Evolutionary conservation across 2,329 filamentous ascomycete species (phyloP).

Genomic region (Fonsecaea pedrosoi): DNA sequence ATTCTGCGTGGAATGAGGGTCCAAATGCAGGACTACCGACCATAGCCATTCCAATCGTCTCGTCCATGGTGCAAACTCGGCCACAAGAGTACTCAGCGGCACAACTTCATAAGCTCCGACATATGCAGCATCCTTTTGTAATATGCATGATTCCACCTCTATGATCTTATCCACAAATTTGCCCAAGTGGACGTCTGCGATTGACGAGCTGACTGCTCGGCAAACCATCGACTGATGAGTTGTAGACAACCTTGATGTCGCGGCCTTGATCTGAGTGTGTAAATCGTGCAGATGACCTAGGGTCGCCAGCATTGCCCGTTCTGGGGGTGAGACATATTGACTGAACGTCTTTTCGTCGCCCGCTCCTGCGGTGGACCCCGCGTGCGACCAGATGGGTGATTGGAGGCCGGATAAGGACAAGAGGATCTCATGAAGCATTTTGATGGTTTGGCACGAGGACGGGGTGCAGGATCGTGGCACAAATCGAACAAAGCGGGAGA

Average conservation of each 20-base stretch:
- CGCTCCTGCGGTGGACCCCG: slow-evolving; percentile 57
- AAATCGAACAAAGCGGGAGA: slow-evolving; percentile 22
- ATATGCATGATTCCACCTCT: slow-evolving; percentile 78
- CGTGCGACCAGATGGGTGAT: slow-evolving; percentile 70
- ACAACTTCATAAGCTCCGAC: slow-evolving; percentile 95
- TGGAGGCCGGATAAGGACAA: slow-evolving; percentile 93
- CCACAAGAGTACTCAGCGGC: slow-evolving; percentile 81
- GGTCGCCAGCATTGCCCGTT: slow-evolving; percentile 79
- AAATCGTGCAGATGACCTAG: slow-evolving; percentile 79
- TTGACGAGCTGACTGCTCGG: slow-evolving; percentile 81
- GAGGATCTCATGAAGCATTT: slow-evolving; percentile 98
- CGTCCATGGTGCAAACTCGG: slow-evolving; percentile 86
- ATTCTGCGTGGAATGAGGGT: slow-evolving; percentile 48
- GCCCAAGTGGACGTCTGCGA: slow-evolving; percentile 75
- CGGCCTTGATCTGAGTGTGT: slow-evolving; percentile 73
- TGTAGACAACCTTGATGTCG: slow-evolving; percentile 70
- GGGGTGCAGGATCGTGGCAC: slow-evolving; percentile 26
- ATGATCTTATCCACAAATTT: slow-evolving; percentile 84
- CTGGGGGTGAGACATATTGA: slow-evolving; percentile 70
- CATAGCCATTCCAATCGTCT: slow-evolving; percentile 86
- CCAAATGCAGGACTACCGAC: slow-evolving; percentile 73
- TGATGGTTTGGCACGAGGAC: slow-evolving; percentile 17
- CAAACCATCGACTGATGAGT: slow-evolving; percentile 82
- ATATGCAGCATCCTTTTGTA: slow-evolving; percentile 75
- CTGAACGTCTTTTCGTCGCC: slow-evolving; percentile 58